A percentile compares a stretch with the other conserved stretches of the same genome.
These are phyloP conservation scores for Suhomyces bribrorum DNA, from an alignment of 1,139 yeast genomes.

Conservation along the genomic window DNA sequence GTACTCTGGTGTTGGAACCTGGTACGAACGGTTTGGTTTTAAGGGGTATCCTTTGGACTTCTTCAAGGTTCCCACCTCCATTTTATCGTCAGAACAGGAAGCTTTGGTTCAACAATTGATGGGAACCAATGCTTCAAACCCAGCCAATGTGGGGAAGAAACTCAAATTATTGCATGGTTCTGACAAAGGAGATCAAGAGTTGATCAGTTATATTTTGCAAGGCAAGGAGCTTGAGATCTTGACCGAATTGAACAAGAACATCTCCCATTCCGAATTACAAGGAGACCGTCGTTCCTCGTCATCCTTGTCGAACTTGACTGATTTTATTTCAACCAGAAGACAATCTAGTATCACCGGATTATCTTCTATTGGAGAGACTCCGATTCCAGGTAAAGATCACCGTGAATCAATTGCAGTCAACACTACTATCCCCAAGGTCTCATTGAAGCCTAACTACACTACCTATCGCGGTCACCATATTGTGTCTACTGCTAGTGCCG, in stretches of 20 bases:
- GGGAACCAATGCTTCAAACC: slow-evolving; percentile 10
- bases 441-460: slow-evolving; percentile 33
- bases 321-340: slow-evolving; percentile 25
- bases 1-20: slow-evolving; percentile 38
- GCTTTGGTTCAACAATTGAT: slow-evolving; percentile 25
- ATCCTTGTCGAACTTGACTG: slow-evolving; percentile 35
- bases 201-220: slow-evolving; percentile 36
- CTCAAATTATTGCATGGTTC: slow-evolving; percentile 30
- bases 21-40: slow-evolving; percentile 42
- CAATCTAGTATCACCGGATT: slow-evolving; percentile 27
- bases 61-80: slow-evolving; percentile 30
- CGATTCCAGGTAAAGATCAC: neutral
- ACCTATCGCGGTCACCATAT: slow-evolving; percentile 14
- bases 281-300: slow-evolving; percentile 38
- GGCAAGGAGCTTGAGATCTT: slow-evolving; percentile 39
- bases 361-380: slow-evolving; percentile 18
- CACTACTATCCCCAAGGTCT: slow-evolving; percentile 31
- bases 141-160: slow-evolving; percentile 27
- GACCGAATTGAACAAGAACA: slow-evolving; percentile 39
- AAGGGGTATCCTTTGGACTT: slow-evolving; percentile 39
- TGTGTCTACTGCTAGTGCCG: slow-evolving; percentile 2
- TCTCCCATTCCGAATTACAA: slow-evolving; percentile 37
- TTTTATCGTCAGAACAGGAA: slow-evolving; percentile 23
- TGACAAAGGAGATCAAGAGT: slow-evolving; percentile 31
- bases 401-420: slow-evolving; percentile 28